These are phyloP conservation scores for Albifimbria verrucaria DNA, from an alignment of 2,329 filamentous ascomycete genomes.

Conservation along the genomic window DNA sequence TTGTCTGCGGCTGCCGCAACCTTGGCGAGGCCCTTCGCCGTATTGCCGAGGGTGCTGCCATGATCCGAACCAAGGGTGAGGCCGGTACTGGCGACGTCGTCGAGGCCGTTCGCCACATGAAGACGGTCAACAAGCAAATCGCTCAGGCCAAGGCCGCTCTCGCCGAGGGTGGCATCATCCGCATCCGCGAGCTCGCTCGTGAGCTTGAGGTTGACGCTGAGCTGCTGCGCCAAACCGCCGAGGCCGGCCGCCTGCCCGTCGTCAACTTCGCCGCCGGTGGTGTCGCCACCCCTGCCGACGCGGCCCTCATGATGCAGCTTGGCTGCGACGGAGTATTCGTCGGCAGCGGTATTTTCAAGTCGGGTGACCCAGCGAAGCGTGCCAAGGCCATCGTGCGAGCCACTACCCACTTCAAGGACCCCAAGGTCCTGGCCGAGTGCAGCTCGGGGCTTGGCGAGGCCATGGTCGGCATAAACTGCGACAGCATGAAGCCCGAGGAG, in stretches of 20 bases:
- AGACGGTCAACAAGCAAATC: constrained; percentile 82
- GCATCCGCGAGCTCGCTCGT: constrained; percentile 69
- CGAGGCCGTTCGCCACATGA: constrained; percentile 94
- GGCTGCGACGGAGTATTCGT: constrained; percentile 98
- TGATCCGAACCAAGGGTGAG: constrained; percentile 99
- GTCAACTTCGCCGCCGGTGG: constrained; percentile 99
- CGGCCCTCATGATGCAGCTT: constrained; percentile 96
- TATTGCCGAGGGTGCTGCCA: constrained; percentile 90
- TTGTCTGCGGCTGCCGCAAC: constrained; percentile 95
- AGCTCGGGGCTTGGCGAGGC: constrained; percentile 91
- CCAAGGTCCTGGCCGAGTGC: constrained; percentile 81
- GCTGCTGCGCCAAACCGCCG: constrained; percentile 80
- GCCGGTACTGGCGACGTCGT: constrained; percentile 96
- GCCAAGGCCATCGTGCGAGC: constrained; percentile 94
- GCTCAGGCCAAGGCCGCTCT: constrained; percentile 75
- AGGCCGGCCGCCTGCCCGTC: constrained; percentile 83
- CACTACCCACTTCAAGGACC: constrained; percentile 84
- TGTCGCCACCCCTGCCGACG: constrained; percentile 97
- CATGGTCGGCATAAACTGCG: constrained; percentile 93
- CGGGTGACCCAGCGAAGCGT: constrained; percentile 81
- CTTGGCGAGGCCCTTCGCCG: constrained; percentile 88
- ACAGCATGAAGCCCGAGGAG: constrained; percentile 71
- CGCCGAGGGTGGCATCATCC: constrained; percentile 45
- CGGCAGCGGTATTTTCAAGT: constrained; percentile 96
- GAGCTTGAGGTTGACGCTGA: constrained; percentile 76